These are phyloP conservation scores for Blepharisma stoltei DNA, from an alignment of 73 alveolate species.

Conservation along the genomic window DNA sequence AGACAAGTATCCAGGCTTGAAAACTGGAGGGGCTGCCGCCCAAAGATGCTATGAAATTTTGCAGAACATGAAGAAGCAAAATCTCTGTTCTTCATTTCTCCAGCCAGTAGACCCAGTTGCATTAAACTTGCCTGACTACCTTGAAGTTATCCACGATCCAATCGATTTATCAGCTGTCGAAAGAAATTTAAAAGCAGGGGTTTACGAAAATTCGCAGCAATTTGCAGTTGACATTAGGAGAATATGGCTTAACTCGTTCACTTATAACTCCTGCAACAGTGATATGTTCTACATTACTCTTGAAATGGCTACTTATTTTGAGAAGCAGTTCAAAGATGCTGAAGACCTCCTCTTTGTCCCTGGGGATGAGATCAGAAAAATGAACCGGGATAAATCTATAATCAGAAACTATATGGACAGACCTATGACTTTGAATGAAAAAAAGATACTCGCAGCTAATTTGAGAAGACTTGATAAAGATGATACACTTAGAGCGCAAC, in stretches of 20 bases:
- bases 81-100: slow-evolving; percentile 36
- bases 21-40: slow-evolving; percentile 7
- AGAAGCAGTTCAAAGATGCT: slow-evolving; percentile 29
- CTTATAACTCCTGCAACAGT: slow-evolving; percentile 31
- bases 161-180: slow-evolving; percentile 78
- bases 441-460: slow-evolving; percentile 21
- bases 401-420: slow-evolving; percentile 1
- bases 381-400: not conserved
- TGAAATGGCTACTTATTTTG: slow-evolving; percentile 42
- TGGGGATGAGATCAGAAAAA: slow-evolving; percentile 20
- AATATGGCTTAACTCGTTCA: slow-evolving; percentile 39
- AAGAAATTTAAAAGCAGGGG: slow-evolving; percentile 44
- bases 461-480: not conserved
- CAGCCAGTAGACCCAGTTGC: slow-evolving; percentile 48
- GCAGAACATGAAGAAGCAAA: not conserved
- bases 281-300: slow-evolving; percentile 36
- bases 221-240: slow-evolving; percentile 39
- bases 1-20: slow-evolving; percentile 5
- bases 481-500: not conserved
- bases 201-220: slow-evolving; percentile 26
- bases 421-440: slow-evolving; percentile 25
- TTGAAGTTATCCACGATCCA: slow-evolving; percentile 70
- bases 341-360: slow-evolving; percentile 13
- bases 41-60: slow-evolving; percentile 20
- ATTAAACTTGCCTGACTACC: slow-evolving; percentile 73